Base-by-base conservation (phyloP, 768 basidiomycete genomes). In the Trametes coccinea region DNA sequence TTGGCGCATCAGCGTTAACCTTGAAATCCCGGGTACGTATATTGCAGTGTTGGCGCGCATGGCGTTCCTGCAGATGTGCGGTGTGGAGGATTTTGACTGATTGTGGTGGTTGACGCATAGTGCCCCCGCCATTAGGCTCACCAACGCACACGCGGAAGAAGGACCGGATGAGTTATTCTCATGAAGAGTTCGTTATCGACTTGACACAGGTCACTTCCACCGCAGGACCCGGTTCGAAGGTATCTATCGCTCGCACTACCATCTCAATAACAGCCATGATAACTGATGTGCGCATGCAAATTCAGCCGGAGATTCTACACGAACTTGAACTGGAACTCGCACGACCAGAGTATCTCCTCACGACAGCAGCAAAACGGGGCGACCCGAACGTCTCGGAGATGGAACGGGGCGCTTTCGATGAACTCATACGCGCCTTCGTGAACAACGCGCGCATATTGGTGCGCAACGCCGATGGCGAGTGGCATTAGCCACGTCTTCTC, bases 171-270 rank as follows among this genome's bases (percentile, higher is more conserved):
- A 90, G 92, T 69, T 99, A 99, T 73, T 77, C 87, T 3, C 97
- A 99, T 74, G 95, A 98, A 73, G 88, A 96, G 65, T 95, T 94
- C 72, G 82, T 80, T 65, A 88, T 99, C 64, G 97, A 99, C 77
- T 82, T 99, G 51, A 98, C 97, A 1, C 93, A 95, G 75, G 96
- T 98, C 50, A 85, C 84, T 2, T 81, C 87, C 4, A 79, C 79
- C 7, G 68, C 75, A 11, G 73, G 82, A 2, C 74, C 82, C 0
- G 79, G 74, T 54, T 74, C 76, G 59, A 79, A 82, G 46, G 89
- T 90, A 70, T 65, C 46, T 45, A 22, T 45, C 47, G 27, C 22
- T 22, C 22, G 22, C 22, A 22, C 22, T 22, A 22, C 22, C 22
- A 22, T 22, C 22, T 22, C 22, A 22, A 22, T 22, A 22, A 22